phyloP scores from a whole-genome alignment of 169 alveolate species.

The Theileria orientalis region DNA sequence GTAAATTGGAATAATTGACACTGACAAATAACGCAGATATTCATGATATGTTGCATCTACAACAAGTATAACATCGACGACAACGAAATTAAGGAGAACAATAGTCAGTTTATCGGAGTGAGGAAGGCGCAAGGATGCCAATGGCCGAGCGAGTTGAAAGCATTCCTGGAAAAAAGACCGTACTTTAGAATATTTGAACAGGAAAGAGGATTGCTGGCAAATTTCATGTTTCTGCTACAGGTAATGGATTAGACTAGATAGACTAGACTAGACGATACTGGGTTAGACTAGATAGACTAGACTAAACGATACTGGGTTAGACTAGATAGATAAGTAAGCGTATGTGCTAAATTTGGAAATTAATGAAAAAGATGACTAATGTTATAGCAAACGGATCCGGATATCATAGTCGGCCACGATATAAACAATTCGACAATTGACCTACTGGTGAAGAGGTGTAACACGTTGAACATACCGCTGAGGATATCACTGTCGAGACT shows the following conservation, averaged over 20 bases:
- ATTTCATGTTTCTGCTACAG: conserved; percentile 46
- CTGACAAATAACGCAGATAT: not conserved
- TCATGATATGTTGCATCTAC: conserved; percentile 19
- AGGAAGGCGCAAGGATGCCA: conserved; percentile 25
- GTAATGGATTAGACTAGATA: conserved; percentile 5
- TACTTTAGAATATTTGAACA: conserved; percentile 62
- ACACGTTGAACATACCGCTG: conserved; percentile 51
- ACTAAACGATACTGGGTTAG: no score
- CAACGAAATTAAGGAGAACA: conserved; percentile 8
- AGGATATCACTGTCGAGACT: conserved; percentile 65
- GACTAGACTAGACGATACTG: no score
- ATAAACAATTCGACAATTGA: conserved; percentile 59
- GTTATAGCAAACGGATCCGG: conserved; percentile 67
- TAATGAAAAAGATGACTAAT: no score
- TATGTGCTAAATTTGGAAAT: no score
- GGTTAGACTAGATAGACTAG: no score
- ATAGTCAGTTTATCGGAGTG: conserved; percentile 49
- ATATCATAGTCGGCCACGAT: conserved; percentile 71
- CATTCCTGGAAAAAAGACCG: conserved; percentile 40
- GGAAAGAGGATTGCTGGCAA: conserved; percentile 60
- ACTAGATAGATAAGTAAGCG: no score
- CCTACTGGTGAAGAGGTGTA: conserved; percentile 61
- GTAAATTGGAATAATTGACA: not conserved
- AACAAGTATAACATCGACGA: conserved; percentile 33
- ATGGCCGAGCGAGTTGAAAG: conserved; percentile 52